Base-by-base conservation (phyloP, 1,284 basidiomycete species). In the Naganishia cerealis region DNA sequence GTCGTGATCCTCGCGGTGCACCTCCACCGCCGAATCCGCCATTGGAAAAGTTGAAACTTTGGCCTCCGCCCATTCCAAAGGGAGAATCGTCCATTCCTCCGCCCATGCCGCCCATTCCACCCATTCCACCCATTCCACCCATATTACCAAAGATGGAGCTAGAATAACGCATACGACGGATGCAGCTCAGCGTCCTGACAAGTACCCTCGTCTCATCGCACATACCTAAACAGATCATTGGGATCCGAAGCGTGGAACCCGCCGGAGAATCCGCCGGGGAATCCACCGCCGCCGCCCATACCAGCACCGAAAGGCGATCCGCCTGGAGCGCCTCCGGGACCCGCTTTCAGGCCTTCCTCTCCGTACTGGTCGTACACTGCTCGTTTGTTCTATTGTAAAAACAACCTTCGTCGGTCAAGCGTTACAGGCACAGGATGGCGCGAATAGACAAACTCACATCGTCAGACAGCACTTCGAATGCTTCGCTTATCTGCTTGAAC, bases 401-500 rank as follows among this genome's bases (percentile, higher is more conserved):
- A 67, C 57, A 33, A 6, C 6, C 29, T 72, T 70, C 8, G 69
- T 63, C 15, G 57, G 65, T 43, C 67, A 56, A 67, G 66, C 63
- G 50, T 62, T 18, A 42, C 33, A 57, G 46, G n/a, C 15, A 42
- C 3, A 18, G 29, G 58, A 57, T 46, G 21, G n/a, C 24, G 4
- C 36, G 24, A 40, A 63, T 36, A 8, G 46, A 16, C 16, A n/a
- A 18, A 74, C 77, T 73, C 36, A 76, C 76, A 36, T 78, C 88
- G 81, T 98, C 94, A 65, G 87, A 91, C 63, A 98, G 86, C 57
- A 98, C 95, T 79, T 99, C 95, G 76, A 95, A 98, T 0, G 95
- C 95, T 83, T 99, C 95, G 74, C 84, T 69, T 53, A 90, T 90
- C 85, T 96, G 88, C 82, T 99, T 95, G 82, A 99, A 99, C 82